Base-by-base conservation (phyloP, 768 basidiomycete species). In the Kwoniella europaea region DNA sequence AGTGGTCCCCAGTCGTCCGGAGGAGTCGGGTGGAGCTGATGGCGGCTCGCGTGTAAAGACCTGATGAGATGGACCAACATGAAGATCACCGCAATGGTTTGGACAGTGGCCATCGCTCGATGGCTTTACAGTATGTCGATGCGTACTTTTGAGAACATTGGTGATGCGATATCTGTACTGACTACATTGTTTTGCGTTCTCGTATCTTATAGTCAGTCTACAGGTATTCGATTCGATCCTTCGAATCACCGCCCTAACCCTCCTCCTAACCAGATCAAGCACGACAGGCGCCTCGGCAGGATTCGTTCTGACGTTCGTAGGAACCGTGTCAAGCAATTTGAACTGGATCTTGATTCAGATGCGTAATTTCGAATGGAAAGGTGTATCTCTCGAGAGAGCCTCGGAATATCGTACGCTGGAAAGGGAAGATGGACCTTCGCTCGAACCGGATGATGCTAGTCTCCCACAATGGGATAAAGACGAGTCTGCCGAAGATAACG, bases 341-440 rank as follows among this genome's bases (percentile, higher is more conserved):
- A 69, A 72, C 35, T 74, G 68, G 63, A 52, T 79, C 4, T 22
- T 76, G 2, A 63, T 58, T 24, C 54, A 69, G 15, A 52, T 79
- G 15, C 60, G 74, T 15, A 44, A 71, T 20, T 72, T 78, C 42
- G 78, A 79, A 46, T 64, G 71, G 16, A 50, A 74, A 42, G 78
- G 76, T 10, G 74, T 79, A 16, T 62, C 41, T 52, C 65, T 78
- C 29, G 76, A 82, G 57, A 56, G 82, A 15, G 68, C 73, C 4
- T 65, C 71, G 2, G 79, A 82, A 44, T 82, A 78, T 61, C 67
- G 75, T 20, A 27, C 42, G 2, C 69, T 82, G 10, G 76, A 80
- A 15, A 60, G 57, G 42, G 82, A 82, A 72, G 80, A 77, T 27
- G 71, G 71, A 6, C 46, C 74, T 15, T 56, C 61, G 3, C 69